Evolutionary conservation across 2,329 filamentous ascomycete species (phyloP).

Genomic region (Elsinoe batatas): DNA sequence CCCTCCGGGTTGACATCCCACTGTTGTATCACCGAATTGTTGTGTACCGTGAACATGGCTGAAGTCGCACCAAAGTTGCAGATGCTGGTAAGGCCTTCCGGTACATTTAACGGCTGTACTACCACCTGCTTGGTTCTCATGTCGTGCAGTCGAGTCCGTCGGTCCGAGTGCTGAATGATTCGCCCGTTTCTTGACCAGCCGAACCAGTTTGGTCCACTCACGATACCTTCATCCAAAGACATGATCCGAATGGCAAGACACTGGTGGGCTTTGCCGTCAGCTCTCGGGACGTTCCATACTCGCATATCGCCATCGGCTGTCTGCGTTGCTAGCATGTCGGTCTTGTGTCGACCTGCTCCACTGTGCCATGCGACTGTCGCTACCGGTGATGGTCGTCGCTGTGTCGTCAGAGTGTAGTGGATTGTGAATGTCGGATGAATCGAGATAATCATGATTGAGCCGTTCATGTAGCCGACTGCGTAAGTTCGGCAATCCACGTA

Average conservation of each 20-base stretch:
- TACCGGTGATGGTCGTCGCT: conserved; percentile 74
- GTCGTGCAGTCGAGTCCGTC: conserved; percentile 91
- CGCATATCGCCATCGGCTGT: conserved; percentile 83
- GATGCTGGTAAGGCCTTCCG: conserved; percentile 70
- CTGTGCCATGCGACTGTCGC: conserved; percentile 89
- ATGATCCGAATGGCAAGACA: conserved; percentile 75
- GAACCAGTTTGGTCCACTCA: conserved; percentile 83
- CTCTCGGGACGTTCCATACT: conserved; percentile 94
- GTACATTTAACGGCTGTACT: conserved; percentile 76
- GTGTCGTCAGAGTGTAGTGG: conserved; percentile 80
- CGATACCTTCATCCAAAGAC: conserved; percentile 64
- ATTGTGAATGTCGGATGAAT: conserved; percentile 90
- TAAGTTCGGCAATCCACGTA: conserved; percentile 86
- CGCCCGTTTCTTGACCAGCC: conserved; percentile 97
- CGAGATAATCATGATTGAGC: conserved; percentile 80
- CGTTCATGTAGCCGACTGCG: conserved; percentile 94
- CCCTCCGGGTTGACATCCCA: conserved; percentile 73
- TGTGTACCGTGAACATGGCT: conserved; percentile 82
- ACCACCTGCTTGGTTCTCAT: conserved; percentile 93
- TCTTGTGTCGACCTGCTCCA: conserved; percentile 89
- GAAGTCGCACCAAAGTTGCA: conserved; percentile 84
- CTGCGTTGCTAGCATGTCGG: conserved; percentile 93
- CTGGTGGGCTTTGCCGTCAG: conserved; percentile 54
- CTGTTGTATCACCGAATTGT: conserved; percentile 83
- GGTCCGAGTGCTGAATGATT: conserved; percentile 61